phyloP scores from a whole-genome alignment of 2,329 filamentous ascomycete species.

The Bipolaris oryzae region DNA sequence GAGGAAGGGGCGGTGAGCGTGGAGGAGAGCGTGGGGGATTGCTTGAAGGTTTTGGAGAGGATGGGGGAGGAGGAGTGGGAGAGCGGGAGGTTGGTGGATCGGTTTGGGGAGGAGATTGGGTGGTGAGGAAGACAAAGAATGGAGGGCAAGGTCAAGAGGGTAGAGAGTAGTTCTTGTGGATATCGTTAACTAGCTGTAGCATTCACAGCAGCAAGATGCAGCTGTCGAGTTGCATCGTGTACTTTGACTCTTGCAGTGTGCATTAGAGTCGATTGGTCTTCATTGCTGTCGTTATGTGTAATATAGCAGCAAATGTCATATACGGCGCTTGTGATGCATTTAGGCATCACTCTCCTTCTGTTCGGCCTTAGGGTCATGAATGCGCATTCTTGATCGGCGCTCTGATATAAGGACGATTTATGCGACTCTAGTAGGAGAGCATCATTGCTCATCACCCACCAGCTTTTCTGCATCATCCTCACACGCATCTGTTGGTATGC shows the following conservation, averaged over 20 bases:
- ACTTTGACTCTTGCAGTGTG: neutral
- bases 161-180: neutral
- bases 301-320: neutral
- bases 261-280: neutral
- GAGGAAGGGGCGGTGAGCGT: conserved; percentile 54
- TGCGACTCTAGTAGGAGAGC: neutral
- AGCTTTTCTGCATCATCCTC: conserved; percentile 9
- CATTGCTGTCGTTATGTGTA: neutral
- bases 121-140: conserved; percentile 45
- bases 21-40: conserved; percentile 50
- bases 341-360: neutral
- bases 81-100: conserved; percentile 53
- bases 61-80: conserved; percentile 30
- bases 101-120: conserved; percentile 51
- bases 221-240: neutral
- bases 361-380: neutral
- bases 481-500: conserved; percentile 7
- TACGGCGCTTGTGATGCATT: neutral
- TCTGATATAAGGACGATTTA: neutral
- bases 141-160: neutral
- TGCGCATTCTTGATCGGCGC: neutral
- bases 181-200: neutral
- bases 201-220: neutral
- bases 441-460: conserved; percentile 10
- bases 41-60: conserved; percentile 47